phyloP scores from a whole-genome alignment of 2,329 filamentous ascomycete species.

The Trichophyton rubrum region DNA sequence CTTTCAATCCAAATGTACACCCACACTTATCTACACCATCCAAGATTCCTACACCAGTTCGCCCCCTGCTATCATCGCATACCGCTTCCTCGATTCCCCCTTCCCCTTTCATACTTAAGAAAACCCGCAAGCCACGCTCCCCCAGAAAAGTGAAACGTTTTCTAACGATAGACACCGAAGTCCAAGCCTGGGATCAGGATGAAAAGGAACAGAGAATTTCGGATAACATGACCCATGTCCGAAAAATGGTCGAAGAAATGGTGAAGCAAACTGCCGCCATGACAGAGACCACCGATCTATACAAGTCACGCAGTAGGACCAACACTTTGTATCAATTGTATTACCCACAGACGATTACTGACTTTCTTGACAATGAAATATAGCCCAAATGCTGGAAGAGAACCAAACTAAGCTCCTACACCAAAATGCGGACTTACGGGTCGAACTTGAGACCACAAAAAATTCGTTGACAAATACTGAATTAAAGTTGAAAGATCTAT shows the following conservation, averaged over 20 bases:
- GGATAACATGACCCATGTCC: conserved; percentile 57
- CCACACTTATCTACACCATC: conserved; percentile 6
- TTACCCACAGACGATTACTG: neutral
- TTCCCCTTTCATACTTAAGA: conserved; percentile 23
- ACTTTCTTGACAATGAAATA: neutral
- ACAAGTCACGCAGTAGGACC: conserved; percentile 59
- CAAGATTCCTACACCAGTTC: conserved; percentile 13
- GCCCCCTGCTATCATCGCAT: conserved; percentile 32
- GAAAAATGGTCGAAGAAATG: conserved; percentile 48
- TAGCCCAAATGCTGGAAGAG: conserved; percentile 47
- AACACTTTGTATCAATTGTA: neutral
- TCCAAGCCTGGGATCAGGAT: conserved; percentile 59
- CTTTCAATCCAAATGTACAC: neutral
- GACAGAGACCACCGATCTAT: conserved; percentile 3
- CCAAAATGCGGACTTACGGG: conserved; percentile 45
- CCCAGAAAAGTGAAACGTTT: conserved; percentile 38
- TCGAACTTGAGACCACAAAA: conserved; percentile 54
- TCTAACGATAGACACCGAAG: conserved; percentile 64
- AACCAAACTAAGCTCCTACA: conserved; percentile 40
- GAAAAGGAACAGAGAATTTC: conserved; percentile 39
- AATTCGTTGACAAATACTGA: conserved; percentile 40
- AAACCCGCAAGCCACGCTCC: conserved; percentile 14
- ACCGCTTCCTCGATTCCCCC: conserved; percentile 16
- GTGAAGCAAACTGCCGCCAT: neutral
- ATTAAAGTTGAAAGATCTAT: conserved; percentile 39